Evolutionary conservation across 352 stramenopile species (phyloP), one percentile per base, ranked within the genome.

Genomic region (Pilasporangium apinafurcum): DNA sequence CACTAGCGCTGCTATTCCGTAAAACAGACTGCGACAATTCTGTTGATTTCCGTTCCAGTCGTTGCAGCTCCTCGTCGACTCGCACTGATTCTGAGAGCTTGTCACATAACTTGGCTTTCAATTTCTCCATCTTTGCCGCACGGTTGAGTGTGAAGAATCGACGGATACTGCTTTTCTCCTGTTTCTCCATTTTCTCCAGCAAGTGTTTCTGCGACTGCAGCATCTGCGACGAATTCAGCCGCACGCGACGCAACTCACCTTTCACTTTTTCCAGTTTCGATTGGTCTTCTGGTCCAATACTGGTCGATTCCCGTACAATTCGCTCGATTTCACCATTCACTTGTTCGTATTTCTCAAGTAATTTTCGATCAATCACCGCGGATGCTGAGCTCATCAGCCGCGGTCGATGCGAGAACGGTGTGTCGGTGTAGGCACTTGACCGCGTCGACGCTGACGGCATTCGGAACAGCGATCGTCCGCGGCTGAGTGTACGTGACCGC

Each of bases 161-260:
- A 1, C 78, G 75, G 21, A 87, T 53, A 1, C 71, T 62, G 31
- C 72, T 61, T 18, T 72, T 71, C 39, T 90, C 78, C 34, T 87
- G 75, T 34, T 62, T 65, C 56, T 86, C 78, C 53, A 90, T 83
- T 47, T 90, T 90, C 53, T 90, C 73, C 37, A 90, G 65, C 36
- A 90, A 48, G 45, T 86, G 75, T 44, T 88, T 86, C 52, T 90
- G 78, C 31, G 69, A 82, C 48, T 87, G 75, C 48, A 90, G 84
- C 56, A 83, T 82, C 49, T 85, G 66, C 17, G 62, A 64, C 48
- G 78, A 90, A 45, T 61, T 83, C 24, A 69, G 69, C 44, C 72
- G 73, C 2, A 63, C 73, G 46, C 84, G 79, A 16, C 61, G 60
- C 36, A 90, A 48, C 33, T 90, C 78, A 8, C 48, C 59, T 24